A percentile compares a stretch with the other conserved stretches of the same genome.
These are phyloP conservation scores for Penicillium olsonii DNA, from an alignment of 2,329 filamentous ascomycete genomes.

Conservation along the genomic window DNA sequence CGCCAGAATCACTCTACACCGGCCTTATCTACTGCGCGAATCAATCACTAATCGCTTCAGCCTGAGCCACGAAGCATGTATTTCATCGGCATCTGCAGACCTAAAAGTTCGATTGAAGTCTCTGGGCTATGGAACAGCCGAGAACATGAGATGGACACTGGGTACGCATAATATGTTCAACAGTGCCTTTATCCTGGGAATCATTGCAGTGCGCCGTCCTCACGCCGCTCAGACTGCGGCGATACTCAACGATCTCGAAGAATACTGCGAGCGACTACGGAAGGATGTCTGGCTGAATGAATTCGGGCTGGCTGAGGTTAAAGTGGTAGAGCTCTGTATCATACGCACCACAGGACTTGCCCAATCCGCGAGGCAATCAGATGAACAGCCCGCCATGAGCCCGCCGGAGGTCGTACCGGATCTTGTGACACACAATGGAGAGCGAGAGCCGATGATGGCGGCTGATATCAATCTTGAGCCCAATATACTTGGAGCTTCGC, in stretches of 20 bases:
- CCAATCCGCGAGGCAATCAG: neutral
- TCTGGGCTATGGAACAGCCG: constrained; percentile 27
- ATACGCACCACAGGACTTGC: constrained; percentile 12
- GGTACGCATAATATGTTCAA: constrained; percentile 46
- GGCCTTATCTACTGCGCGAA: constrained; percentile 42
- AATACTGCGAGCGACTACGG: constrained; percentile 45
- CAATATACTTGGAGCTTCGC: constrained; percentile 2
- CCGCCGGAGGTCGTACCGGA: constrained; percentile 4
- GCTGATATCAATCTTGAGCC: neutral
- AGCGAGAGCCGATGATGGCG: neutral
- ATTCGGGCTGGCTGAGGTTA: constrained; percentile 45
- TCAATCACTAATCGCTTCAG: constrained; percentile 45
- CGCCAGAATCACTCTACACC: constrained; percentile 43
- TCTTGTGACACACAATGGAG: constrained; percentile 1
- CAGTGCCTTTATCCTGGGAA: constrained; percentile 43
- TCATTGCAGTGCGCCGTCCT: constrained; percentile 40
- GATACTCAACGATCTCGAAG: constrained; percentile 42
- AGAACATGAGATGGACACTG: constrained; percentile 38
- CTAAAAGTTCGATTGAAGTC: constrained; percentile 39
- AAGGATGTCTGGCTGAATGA: constrained; percentile 46
- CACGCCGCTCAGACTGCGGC: constrained; percentile 22
- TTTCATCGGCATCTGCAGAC: constrained; percentile 45
- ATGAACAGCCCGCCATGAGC: neutral
- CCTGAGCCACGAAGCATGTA: constrained; percentile 44
- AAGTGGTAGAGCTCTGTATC: constrained; percentile 47